A percentile compares a stretch with the other conserved stretches of the same genome.
These are phyloP conservation scores for Saccharomyces mikatae DNA, from an alignment of 805 yeast genomes.

Conservation along the genomic window DNA sequence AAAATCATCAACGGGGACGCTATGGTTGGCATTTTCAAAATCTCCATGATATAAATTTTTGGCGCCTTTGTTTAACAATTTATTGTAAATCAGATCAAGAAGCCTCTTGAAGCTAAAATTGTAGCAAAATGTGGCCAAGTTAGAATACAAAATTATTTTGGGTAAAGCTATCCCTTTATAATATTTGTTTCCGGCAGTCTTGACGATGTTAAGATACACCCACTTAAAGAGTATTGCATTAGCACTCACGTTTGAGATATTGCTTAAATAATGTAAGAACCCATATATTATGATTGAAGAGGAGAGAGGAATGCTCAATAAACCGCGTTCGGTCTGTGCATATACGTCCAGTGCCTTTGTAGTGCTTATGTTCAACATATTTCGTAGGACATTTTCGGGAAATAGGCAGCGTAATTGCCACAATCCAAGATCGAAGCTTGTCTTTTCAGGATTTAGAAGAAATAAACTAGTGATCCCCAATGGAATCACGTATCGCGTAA, in stretches of 20 bases:
- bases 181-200: neutral
- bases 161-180: neutral
- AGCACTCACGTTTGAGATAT: neutral
- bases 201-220: neutral
- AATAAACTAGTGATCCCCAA: neutral
- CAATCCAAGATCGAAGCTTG: constrained; percentile 18
- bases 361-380: constrained; percentile 19
- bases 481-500: constrained; percentile 3
- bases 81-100: neutral
- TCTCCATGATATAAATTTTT: neutral
- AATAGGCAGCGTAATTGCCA: constrained; percentile 24
- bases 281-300: constrained; percentile 16
- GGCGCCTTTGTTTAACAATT: neutral
- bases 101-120: neutral
- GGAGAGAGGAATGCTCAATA: constrained; percentile 12
- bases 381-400: constrained; percentile 20
- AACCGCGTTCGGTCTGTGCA: constrained; percentile 16
- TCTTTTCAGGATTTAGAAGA: constrained; percentile 12
- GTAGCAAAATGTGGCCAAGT: neutral
- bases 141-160: neutral
- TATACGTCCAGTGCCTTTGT: constrained; percentile 26
- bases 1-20: neutral
- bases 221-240: neutral
- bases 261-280: constrained; percentile 5
- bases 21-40: neutral